A percentile compares a stretch with the other conserved stretches of the same genome.
phyloP scores from a whole-genome alignment of 78 protist species.

The Cavenderia fasciculata region DNA sequence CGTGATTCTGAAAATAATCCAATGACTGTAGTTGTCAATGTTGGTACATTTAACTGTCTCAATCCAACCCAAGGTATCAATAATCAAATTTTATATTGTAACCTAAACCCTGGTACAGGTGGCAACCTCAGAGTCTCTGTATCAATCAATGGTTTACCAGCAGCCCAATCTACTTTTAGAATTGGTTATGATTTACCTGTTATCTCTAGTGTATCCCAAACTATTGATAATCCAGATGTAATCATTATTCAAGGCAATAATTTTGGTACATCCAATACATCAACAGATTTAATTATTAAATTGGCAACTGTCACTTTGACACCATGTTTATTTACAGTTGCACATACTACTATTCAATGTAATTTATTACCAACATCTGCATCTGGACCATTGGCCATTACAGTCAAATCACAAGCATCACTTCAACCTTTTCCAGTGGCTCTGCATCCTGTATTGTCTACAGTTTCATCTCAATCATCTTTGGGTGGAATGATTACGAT shows the following conservation, averaged over 20 bases:
- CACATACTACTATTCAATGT: no score
- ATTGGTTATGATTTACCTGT: not conserved
- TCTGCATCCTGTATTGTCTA: not conserved
- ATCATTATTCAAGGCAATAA: not conserved
- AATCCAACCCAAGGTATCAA: no score
- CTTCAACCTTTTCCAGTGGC: not conserved
- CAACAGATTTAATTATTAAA: no score
- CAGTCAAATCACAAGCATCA: no score
- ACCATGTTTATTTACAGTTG: no score
- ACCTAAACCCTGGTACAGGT: not conserved
- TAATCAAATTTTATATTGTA: no score
- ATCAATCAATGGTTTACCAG: not conserved
- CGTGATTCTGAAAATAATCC: not conserved
- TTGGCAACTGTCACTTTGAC: no score
- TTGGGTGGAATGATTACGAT: not conserved
- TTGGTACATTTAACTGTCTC: no score
- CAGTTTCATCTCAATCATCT: not conserved
- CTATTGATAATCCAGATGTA: not conserved
- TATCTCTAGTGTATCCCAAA: not conserved
- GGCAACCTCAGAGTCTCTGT: not conserved
- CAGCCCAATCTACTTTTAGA: no score
- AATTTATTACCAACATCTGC: no score
- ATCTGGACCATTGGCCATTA: no score
- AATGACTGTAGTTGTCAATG: no score
- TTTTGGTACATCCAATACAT: not conserved